Conservation (phyloP, 2,329 filamentous ascomycete species). For the Lecanosticta acicola region DNA sequence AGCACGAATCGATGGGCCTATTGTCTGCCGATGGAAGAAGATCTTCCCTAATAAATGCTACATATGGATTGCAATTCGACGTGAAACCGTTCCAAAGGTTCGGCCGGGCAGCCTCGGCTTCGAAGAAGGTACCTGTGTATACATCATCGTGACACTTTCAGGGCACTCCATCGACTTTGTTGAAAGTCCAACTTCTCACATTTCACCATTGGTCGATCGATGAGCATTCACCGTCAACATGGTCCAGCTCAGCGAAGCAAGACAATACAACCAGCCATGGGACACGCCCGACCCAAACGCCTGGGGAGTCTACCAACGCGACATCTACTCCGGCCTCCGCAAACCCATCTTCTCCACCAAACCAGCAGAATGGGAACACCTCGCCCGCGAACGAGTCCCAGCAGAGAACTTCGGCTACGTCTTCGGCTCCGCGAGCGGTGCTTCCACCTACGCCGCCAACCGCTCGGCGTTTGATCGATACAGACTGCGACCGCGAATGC, state of each 20-base stretch:
- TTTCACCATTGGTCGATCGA: no score
- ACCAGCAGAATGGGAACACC: constrained; percentile 36
- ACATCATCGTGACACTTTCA: no score
- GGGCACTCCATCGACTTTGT: no score
- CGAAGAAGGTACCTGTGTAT: no score
- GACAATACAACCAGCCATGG: constrained; percentile 18
- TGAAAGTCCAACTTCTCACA: no score
- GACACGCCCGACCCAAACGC: constrained; percentile 35
- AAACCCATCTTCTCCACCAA: constrained; percentile 39
- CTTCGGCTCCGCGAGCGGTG: constrained; percentile 35
- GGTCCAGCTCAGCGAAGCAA: constrained; percentile 16
- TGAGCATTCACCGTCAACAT: no score
- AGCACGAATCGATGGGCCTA: no score
- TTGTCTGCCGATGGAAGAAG: no score
- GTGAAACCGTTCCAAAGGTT: no score
- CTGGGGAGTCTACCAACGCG: constrained; percentile 26
- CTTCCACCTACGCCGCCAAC: constrained; percentile 35
- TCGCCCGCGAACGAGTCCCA: constrained; percentile 32
- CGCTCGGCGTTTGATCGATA: constrained; percentile 37
- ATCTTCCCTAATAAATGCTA: no score
- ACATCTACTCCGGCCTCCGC: constrained; percentile 35
- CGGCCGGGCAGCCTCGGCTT: not conserved
- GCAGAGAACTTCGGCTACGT: constrained; percentile 38
- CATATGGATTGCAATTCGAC: no score
- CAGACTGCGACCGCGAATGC: constrained; percentile 37